Evolutionary conservation across 306 rosid species (phyloP).

Genomic region (Sicyos baderoa): DNA sequence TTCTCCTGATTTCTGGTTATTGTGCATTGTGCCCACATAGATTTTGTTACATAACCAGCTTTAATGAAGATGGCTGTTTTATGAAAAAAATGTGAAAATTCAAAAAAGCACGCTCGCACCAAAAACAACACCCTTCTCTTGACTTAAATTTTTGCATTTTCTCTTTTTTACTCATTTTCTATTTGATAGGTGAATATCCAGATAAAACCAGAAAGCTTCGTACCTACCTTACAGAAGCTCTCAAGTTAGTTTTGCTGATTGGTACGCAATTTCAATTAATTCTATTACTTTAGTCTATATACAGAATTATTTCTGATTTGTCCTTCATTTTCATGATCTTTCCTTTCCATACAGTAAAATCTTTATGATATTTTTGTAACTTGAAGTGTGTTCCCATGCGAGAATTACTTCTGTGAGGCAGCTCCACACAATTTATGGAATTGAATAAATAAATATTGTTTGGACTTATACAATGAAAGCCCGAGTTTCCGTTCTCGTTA

Average conservation of each 20-base stretch:
- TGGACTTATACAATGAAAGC: not conserved
- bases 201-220: constrained; percentile 59
- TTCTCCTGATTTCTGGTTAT: not conserved
- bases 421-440: not conserved
- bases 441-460: not conserved
- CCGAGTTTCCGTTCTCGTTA: not conserved
- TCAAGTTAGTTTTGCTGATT: constrained; percentile 78
- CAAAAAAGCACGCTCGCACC: not conserved
- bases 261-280: constrained; percentile 38
- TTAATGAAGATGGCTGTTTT: constrained; percentile 4
- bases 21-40: not conserved
- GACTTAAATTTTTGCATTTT: not conserved
- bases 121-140: not conserved
- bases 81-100: not conserved
- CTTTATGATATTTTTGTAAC: not conserved
- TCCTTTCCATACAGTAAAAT: not conserved
- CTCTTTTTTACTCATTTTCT: not conserved
- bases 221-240: constrained; percentile 58
- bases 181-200: constrained; percentile 54
- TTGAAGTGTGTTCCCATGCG: not conserved
- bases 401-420: not conserved
- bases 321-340: not conserved
- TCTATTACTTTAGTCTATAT: not conserved
- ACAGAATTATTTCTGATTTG: constrained; percentile 8
- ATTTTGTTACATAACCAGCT: not conserved